phyloP scores from a whole-genome alignment of 208 protist species.

The Tritrichomonas foetus region DNA sequence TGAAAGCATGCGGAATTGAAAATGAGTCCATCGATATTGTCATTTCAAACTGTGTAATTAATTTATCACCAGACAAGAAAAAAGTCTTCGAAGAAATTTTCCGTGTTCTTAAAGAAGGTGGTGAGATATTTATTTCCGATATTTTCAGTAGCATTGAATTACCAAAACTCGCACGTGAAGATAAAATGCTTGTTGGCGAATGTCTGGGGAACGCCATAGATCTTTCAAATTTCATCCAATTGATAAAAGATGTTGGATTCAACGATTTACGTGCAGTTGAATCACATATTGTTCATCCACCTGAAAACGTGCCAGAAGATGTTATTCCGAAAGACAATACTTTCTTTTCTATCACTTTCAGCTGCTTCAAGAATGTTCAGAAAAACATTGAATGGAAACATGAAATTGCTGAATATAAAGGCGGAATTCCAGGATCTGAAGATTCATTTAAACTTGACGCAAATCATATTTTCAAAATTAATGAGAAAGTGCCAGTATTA shows the following conservation, averaged over 20 bases:
- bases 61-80: slow-evolving; percentile 52
- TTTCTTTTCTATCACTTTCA: neutral
- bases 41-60: slow-evolving; percentile 56
- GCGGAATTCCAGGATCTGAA: neutral
- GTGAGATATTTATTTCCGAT: slow-evolving; percentile 53
- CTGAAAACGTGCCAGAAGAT: neutral
- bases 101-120: slow-evolving; percentile 48
- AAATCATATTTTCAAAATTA: neutral
- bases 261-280: neutral
- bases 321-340: neutral
- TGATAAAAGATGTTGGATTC: neutral
- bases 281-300: neutral
- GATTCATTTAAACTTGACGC: neutral
- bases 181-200: slow-evolving; percentile 52
- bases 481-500: neutral
- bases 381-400: neutral
- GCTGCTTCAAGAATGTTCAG: neutral
- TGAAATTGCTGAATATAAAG: neutral
- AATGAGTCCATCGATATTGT: slow-evolving; percentile 50
- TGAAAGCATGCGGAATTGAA: neutral
- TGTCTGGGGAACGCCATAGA: slow-evolving; percentile 44
- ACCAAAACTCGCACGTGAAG: neutral
- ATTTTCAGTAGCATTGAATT: slow-evolving; percentile 39
- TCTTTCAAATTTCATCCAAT: neutral
- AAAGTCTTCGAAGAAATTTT: slow-evolving; percentile 44